Conservation (phyloP, 306 rosid genomes). For the Begonia loranthoides region DNA sequence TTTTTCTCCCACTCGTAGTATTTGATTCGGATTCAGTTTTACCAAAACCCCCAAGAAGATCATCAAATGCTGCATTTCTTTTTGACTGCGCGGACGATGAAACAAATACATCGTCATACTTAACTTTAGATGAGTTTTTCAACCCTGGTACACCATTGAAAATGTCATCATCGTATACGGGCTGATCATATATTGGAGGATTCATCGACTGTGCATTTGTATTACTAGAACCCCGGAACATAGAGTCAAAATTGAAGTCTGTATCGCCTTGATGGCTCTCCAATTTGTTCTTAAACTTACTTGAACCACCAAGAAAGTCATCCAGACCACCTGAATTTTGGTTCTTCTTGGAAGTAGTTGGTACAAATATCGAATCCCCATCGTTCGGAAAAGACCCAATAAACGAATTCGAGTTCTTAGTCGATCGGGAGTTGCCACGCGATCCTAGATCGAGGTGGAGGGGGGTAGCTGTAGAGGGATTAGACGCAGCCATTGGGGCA, state of each 20-base stretch:
- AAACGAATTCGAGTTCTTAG: slow-evolving; percentile 26
- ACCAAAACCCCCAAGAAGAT: slow-evolving; percentile 73
- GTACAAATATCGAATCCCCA: slow-evolving; percentile 38
- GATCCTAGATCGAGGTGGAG: slow-evolving; percentile 52
- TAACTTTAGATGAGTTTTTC: slow-evolving; percentile 46
- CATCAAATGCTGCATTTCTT: slow-evolving; percentile 54
- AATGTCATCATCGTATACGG: slow-evolving; percentile 80
- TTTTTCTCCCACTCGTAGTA: slow-evolving; percentile 26
- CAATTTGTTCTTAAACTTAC: slow-evolving; percentile 29
- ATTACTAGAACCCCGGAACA: slow-evolving; percentile 31
- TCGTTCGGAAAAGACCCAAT: slow-evolving; percentile 28
- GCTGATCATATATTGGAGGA: slow-evolving; percentile 63
- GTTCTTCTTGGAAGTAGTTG: slow-evolving; percentile 23
- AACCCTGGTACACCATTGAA: slow-evolving; percentile 79
- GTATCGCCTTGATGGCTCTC: slow-evolving; percentile 22
- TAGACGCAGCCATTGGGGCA: slow-evolving; percentile 64
- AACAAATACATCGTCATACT: slow-evolving; percentile 47
- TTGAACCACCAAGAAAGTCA: slow-evolving; percentile 41
- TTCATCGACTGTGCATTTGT: slow-evolving; percentile 27
- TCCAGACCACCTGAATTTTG: slow-evolving; percentile 29
- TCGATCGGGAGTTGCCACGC: slow-evolving; percentile 37
- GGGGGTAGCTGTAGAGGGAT: slow-evolving; percentile 11
- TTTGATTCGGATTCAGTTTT: slow-evolving; percentile 42
- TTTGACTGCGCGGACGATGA: slow-evolving; percentile 30
- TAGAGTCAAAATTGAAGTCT: slow-evolving; percentile 51